Base-by-base conservation (phyloP, 2,329 filamentous ascomycete genomes). In the Scedosporium boydii region DNA sequence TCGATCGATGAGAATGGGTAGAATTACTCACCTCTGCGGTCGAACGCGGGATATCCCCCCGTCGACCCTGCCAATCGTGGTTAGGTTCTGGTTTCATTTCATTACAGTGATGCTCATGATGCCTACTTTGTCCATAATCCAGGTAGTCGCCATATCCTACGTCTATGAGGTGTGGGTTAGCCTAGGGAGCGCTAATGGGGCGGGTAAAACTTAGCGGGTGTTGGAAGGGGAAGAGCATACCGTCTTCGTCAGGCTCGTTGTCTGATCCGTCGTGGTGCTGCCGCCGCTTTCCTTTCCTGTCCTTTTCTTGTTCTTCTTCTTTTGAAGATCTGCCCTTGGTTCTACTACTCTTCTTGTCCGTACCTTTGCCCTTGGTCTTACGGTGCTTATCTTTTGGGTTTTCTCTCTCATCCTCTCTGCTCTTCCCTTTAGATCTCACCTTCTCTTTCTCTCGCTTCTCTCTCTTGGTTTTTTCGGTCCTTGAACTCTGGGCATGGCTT, bases 341-440 rank as follows among this genome's bases (percentile, higher is more conserved):
- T 12, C 9, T 21, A 5, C 23, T 53, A 2, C 48, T 23, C n/a
- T 27, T 18, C 48, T 53, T 53, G 10, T 18, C 29, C 29, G 29
- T 6, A 34, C 7, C 7, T 6, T 34, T 34, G 29, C 29, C 29
- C 29, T 34, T 34, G 29, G 29, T 34, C 29, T 9, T 34, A 34
- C 27, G 27, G 6, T 34, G 29, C 7, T 9, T 34, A 34, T 34
- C 29, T 34, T 34, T 34, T 34, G 29, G 29, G 6, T 34, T 34
- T 34, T 34, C 70, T 26, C 12, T 5, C 10, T 63, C 62, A 7
- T 53, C 56, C 4, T 63, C 64, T 6, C 44, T 56, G 6, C 57
- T 48, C 21, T 38, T 51, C 12, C 62, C 23, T 7, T 63, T 60
- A 34, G 62, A 29, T 18, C 64, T 59, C 6, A 62, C 60, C 10